Evolutionary conservation across 164 flowering plant genomes (phyloP).

Genomic region (Magnolia sinica): DNA sequence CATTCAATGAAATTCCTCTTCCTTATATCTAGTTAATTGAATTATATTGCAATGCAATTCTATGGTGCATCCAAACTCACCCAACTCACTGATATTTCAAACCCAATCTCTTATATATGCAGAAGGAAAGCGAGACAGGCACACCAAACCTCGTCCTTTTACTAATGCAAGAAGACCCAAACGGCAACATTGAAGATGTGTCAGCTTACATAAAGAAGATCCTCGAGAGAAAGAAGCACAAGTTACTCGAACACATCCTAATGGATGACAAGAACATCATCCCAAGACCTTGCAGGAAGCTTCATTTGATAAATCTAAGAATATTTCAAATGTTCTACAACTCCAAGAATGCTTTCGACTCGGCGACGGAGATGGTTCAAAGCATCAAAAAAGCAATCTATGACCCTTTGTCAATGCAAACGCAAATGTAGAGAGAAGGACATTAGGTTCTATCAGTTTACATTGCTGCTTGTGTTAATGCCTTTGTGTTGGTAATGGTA

Average conservation of each 20-base stretch:
- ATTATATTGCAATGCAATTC: not conserved
- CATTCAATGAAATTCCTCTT: not conserved
- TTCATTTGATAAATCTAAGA: conserved; percentile 30
- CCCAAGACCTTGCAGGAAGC: conserved; percentile 18
- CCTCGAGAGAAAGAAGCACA: conserved; percentile 22
- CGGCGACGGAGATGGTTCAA: conserved; percentile 22
- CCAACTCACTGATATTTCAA: not conserved
- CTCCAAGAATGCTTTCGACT: conserved; percentile 33
- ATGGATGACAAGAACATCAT: conserved; percentile 20
- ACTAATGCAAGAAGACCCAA: conserved; percentile 29
- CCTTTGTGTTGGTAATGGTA: too few relatives aligned
- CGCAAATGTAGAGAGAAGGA: too few relatives aligned
- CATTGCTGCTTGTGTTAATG: too few relatives aligned
- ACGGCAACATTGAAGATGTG: conserved; percentile 25
- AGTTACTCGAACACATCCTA: conserved; percentile 31
- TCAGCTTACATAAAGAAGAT: conserved; percentile 19
- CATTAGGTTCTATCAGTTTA: too few relatives aligned
- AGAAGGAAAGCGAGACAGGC: conserved; percentile 43
- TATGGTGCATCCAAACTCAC: not conserved
- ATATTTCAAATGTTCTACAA: conserved; percentile 45
- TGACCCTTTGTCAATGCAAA: not conserved
- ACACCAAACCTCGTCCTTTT: conserved; percentile 31
- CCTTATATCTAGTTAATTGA: not conserved
- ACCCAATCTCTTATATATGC: conserved; percentile 5
- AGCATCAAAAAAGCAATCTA: conserved; percentile 42